Conservation (phyloP, 2,329 filamentous ascomycete genomes). For the Pseudogymnoascus sp. region DNA sequence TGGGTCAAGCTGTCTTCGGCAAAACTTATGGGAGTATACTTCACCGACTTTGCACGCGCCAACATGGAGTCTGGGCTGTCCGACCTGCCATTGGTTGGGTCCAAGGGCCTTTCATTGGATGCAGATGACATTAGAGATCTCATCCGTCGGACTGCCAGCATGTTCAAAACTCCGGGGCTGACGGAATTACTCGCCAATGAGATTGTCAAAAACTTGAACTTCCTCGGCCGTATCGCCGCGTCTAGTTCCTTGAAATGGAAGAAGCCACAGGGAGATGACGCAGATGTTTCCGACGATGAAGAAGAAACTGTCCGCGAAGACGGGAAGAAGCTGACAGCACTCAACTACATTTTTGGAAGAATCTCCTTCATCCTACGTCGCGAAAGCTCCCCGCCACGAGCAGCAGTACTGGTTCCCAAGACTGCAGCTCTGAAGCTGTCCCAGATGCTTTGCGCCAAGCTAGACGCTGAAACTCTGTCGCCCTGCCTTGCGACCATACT, state of each 20-base stretch:
- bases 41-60: constrained; percentile 66
- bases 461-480: constrained; percentile 47
- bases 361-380: constrained; percentile 71
- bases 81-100: constrained; percentile 56
- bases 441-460: constrained; percentile 56
- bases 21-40: constrained; percentile 65
- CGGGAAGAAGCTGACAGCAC: constrained; percentile 41
- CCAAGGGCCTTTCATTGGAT: constrained; percentile 60
- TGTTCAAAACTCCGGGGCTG: constrained; percentile 54
- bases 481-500: constrained; percentile 58
- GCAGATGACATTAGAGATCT: constrained; percentile 54
- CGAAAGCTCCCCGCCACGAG: constrained; percentile 55
- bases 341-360: constrained; percentile 71
- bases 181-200: constrained; percentile 71
- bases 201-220: constrained; percentile 71
- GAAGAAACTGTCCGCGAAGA: constrained; percentile 36
- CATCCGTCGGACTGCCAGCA: constrained; percentile 41
- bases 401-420: constrained; percentile 62
- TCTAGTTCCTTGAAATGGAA: constrained; percentile 46
- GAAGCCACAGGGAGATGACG: constrained; percentile 34
- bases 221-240: constrained; percentile 60
- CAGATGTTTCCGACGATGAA: constrained; percentile 33
- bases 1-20: constrained; percentile 71
- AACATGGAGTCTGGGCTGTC: constrained; percentile 45
- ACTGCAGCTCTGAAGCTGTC: constrained; percentile 67